Evolutionary conservation across 1,139 yeast species (phyloP), one percentile per base, ranked within the genome.

Genomic region (Yamadazyma songkhlaensis): DNA sequence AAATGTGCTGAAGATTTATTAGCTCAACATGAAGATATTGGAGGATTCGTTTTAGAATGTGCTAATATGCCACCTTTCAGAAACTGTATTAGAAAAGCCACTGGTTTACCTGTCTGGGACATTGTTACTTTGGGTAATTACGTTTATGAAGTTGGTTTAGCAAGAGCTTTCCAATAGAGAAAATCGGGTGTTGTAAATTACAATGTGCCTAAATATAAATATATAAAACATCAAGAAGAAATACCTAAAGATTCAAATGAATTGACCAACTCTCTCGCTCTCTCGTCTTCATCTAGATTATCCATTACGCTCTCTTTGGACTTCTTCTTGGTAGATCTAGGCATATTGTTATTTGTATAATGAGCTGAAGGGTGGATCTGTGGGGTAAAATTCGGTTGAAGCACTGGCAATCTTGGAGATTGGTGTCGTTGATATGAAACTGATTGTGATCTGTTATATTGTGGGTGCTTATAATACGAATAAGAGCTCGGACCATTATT

Each of bases 181-280:
- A 17, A n/a, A n/a, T n/a, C n/a, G n/a, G n/a, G n/a, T n/a, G n/a
- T n/a, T n/a, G n/a, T 17, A 17, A 17, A 17, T 17, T 17, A 17
- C 20, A 17, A 17, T 17, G 4, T 17, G 20, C 20, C 20, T 17
- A 17, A 17, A 17, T 17, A 17, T 17, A 17, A 17, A 17, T 17
- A 17, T 17, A 17, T 17, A 17, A 17, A 17, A 12, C 6, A 6
- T 13, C 29, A 43, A 3, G 45, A 45, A 3, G 50, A 42, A 8
- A 45, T 46, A 4, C 49, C 51, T 31, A 48, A 40, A 13, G 45
- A 38, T 27, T 48, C 49, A 35, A 62, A 54, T 4, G 65, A 57
- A 29, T 58, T 51, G 2, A 60, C 63, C 46, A 62, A 49, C 9
- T 60, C 63, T 21, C 65, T 46, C 3, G 66, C 66, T 38, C 51